These are phyloP conservation scores for Vigna reflexopilosa DNA, from an alignment of 306 rosid genomes.

Conservation along the genomic window DNA sequence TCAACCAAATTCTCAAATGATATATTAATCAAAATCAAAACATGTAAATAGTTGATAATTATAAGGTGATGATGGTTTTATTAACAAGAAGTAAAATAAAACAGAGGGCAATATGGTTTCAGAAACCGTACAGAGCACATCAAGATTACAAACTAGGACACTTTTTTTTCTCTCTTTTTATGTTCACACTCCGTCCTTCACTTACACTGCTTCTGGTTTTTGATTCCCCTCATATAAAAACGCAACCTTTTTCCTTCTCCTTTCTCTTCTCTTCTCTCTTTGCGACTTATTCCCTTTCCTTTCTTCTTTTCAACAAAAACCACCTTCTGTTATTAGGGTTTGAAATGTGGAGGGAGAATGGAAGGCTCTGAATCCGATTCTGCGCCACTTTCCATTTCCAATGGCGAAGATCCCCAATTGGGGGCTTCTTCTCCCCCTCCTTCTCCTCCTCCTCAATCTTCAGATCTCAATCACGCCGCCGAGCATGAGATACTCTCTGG, in stretches of 20 bases:
- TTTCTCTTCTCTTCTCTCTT: background rate
- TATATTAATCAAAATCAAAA: no score
- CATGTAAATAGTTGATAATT: no score
- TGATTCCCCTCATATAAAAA: conserved; percentile 34
- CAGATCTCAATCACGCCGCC: conserved; percentile 50
- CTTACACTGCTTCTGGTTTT: conserved; percentile 36
- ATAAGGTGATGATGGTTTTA: no score
- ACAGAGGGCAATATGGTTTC: background rate
- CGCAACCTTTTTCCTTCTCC: background rate
- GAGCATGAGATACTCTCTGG: conserved; percentile 35
- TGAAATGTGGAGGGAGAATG: conserved; percentile 97
- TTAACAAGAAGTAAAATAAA: background rate
- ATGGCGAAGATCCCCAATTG: conserved; percentile 27
- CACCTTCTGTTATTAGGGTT: conserved; percentile 70
- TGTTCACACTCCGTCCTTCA: conserved; percentile 32
- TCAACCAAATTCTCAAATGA: no score
- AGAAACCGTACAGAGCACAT: background rate
- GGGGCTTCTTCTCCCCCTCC: conserved; percentile 48
- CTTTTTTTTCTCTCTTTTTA: background rate
- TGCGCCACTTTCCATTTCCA: conserved; percentile 19
- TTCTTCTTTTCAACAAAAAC: background rate
- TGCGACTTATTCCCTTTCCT: background rate
- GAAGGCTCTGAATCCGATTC: conserved; percentile 65
- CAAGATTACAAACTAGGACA: conserved; percentile 24
- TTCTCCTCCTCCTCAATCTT: conserved; percentile 52